Percentiles rank a stretch among this genome's conserved stretches.
Conservation (phyloP, 768 basidiomycete species). For the Xerocomellus chrysenteron region DNA sequence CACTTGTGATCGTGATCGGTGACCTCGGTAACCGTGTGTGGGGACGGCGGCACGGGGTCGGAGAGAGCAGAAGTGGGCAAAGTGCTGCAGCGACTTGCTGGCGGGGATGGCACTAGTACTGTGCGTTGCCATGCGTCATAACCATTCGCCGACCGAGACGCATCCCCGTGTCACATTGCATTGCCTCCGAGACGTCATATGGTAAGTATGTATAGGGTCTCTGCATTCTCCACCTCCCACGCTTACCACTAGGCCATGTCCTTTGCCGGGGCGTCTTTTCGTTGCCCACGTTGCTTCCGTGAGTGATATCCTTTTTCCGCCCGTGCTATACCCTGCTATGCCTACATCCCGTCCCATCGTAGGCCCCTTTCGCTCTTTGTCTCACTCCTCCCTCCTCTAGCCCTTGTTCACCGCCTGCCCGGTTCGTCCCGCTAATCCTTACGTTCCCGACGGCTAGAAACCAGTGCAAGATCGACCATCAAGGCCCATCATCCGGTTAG, state of each 20-base stretch:
- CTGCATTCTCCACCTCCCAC: constrained; percentile 18
- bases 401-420: not conserved
- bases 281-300: constrained; percentile 24
- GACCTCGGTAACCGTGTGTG: not conserved
- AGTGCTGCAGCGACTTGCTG: not conserved
- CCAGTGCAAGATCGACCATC: constrained; percentile 24
- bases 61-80: not conserved
- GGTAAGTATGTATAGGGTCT: not conserved
- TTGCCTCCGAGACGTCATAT: constrained; percentile 20
- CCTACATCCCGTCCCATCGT: not conserved
- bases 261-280: constrained; percentile 4
- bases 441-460: not conserved
- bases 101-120: too few species aligned
- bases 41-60: not conserved
- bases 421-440: not conserved
- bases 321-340: not conserved
- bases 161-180: constrained; percentile 12
- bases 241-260: constrained; percentile 2
- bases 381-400: not conserved
- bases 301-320: constrained; percentile 8
- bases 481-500: constrained; percentile 19
- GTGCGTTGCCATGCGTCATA: not conserved
- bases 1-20: not conserved
- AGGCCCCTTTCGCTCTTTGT: not conserved
- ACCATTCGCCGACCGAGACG: constrained; percentile 5